A percentile compares a stretch with the other conserved stretches of the same genome.
phyloP scores from a whole-genome alignment of 176 grass and related monocot genomes.

The Juncus inflexus region DNA sequence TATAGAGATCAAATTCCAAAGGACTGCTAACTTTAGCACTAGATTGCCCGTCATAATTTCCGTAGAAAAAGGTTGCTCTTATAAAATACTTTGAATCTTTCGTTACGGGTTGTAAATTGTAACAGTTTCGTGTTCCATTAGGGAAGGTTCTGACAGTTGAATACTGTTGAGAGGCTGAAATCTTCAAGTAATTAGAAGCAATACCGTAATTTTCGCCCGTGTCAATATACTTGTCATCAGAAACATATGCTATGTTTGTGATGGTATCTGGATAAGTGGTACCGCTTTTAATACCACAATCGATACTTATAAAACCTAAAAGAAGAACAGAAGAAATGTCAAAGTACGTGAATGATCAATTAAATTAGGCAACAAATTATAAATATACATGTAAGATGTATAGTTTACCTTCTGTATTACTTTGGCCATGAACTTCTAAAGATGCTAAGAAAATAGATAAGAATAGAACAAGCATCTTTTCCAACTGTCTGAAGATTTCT shows the following conservation, averaged over 20 bases:
- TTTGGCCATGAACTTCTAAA: too few species aligned
- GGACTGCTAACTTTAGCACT: not conserved
- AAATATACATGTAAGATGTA: too few species aligned
- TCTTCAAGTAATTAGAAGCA: constrained; percentile 1
- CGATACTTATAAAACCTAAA: constrained; percentile 56
- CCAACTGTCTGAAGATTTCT: too few species aligned
- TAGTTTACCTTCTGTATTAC: too few species aligned
- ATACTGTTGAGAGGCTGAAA: not conserved
- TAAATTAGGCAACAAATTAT: too few species aligned
- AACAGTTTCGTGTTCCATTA: constrained; percentile 38
- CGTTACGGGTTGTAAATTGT: constrained; percentile 30
- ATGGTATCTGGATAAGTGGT: constrained; percentile 21
- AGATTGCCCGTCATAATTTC: constrained; percentile 47
- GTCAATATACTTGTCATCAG: constrained; percentile 42
- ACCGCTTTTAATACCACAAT: constrained; percentile 36
- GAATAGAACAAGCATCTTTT: too few species aligned
- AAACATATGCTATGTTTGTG: constrained; percentile 8
- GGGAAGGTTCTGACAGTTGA: constrained; percentile 49
- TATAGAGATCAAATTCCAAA: constrained; percentile 40
- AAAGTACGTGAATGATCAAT: too few species aligned
- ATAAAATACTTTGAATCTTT: constrained; percentile 37
- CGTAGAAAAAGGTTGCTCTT: constrained; percentile 40
- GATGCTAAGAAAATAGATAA: too few species aligned
- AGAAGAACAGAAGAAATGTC: not conserved
- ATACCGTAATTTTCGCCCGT: constrained; percentile 36